These are phyloP conservation scores for Trichomonascus vanleenenianus DNA, from an alignment of 805 yeast genomes.

Conservation along the genomic window DNA sequence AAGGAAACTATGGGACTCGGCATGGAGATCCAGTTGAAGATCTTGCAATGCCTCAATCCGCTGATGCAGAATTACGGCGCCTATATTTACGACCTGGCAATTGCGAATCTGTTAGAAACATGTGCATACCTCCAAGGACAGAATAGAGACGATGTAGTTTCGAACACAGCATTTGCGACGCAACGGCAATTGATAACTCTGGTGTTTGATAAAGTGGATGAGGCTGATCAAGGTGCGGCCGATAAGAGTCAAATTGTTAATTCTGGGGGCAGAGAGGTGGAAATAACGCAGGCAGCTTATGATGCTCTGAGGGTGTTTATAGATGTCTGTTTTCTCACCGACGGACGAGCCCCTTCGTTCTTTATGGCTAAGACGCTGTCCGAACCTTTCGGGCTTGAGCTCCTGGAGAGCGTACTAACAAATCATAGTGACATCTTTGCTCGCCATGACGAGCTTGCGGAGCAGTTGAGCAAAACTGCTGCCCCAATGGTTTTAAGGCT, in stretches of 20 bases:
- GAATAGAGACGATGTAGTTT: conserved; percentile 66
- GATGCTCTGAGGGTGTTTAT: conserved; percentile 65
- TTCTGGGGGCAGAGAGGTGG: conserved; percentile 37
- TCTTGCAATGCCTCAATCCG: conserved; percentile 74
- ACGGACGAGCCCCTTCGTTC: conserved; percentile 47
- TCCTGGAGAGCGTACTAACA: conserved; percentile 68
- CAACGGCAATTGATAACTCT: conserved; percentile 75
- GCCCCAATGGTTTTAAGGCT: conserved; percentile 70
- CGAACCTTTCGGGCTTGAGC: conserved; percentile 68
- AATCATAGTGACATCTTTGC: conserved; percentile 53
- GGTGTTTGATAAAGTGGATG: conserved; percentile 59
- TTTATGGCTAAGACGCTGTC: conserved; percentile 44
- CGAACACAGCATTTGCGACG: conserved; percentile 89
- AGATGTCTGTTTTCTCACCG: conserved; percentile 66
- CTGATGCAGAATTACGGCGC: conserved; percentile 57
- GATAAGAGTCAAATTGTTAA: conserved; percentile 26
- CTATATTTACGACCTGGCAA: conserved; percentile 45
- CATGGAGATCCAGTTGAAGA: conserved; percentile 76
- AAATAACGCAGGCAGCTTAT: conserved; percentile 45
- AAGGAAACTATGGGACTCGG: conserved; percentile 69
- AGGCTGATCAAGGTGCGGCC: conserved; percentile 31
- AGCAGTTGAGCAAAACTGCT: conserved; percentile 55
- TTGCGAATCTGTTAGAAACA: conserved; percentile 54
- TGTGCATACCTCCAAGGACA: conserved; percentile 66
- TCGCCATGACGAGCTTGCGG: conserved; percentile 55